Base-by-base conservation (phyloP, 2,329 filamentous ascomycete genomes). In the Bipolaris gigantea region DNA sequence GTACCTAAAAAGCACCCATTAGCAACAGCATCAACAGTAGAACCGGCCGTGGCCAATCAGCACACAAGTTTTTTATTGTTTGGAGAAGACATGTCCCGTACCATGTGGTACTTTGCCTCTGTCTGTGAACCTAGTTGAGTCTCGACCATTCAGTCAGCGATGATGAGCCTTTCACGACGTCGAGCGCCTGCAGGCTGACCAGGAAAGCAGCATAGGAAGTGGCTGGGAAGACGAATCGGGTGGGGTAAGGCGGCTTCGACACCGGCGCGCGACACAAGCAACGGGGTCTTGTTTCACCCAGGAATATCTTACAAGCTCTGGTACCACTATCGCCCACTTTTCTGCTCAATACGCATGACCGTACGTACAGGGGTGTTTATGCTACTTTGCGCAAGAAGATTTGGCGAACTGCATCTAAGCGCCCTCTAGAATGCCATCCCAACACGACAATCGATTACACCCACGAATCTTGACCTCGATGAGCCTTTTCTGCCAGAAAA, bases 1-100 rank as follows among this genome's bases (percentile, higher is more conserved):
- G 69, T 74, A 73, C 58, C 21, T 71, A 74, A 73, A 71, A 73
- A 71, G 60, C 64, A 68, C 55, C 55, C 65, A 67, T 60, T 65
- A 71, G 62, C 67, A 66, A 56, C 59, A 68, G 49, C 65, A 70
- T 65, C 63, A 59, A 70, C 68, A 67, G 56, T 63, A 66, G 56
- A 66, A 57, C 43, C 48, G 62, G 46, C 21, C 45, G 57, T 41
- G 56, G 49, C 62, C 63, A 64, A 60, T 61, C 45, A 61, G 47
- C 48, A 54, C 38, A 48, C 57, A 52, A 40, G 42, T 44, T 39
- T 57, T 50, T 27, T 54, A 45, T 34, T 25, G 50, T 50, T 52
- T 40, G 51, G 55, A 55, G 49, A 48, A 45, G 62, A 43, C 55
- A 54, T 53, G 53, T 55, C 57, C 59, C 53, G 60, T 63, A 54